phyloP scores from a whole-genome alignment of 352 stramenopile genomes.

The Phytophthora chlamydospora region DNA sequence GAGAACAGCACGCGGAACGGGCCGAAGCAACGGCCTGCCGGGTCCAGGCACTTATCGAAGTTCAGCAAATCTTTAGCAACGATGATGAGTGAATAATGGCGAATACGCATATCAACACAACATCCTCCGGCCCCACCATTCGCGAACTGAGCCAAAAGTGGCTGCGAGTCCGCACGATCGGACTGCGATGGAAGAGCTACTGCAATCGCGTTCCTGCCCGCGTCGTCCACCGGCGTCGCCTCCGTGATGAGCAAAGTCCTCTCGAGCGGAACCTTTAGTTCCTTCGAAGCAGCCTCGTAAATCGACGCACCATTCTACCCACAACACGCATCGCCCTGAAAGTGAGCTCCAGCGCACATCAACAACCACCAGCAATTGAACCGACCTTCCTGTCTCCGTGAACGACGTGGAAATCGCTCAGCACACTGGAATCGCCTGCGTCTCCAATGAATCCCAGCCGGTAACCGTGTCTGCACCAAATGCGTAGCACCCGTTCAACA shows the following conservation, averaged over 20 bases:
- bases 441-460: slow-evolving; percentile 40
- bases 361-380: slow-evolving; percentile 1
- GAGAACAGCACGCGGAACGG: slow-evolving; percentile 45
- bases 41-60: slow-evolving; percentile 46
- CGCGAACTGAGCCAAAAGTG: slow-evolving; percentile 25
- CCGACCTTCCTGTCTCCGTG: slow-evolving; percentile 9
- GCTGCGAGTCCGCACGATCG: neutral
- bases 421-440: slow-evolving; percentile 4
- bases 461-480: slow-evolving; percentile 41
- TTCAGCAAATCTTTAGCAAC: slow-evolving; percentile 42
- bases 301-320: slow-evolving; percentile 17
- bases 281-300: slow-evolving; percentile 21
- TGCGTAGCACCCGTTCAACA: neutral
- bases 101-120: neutral
- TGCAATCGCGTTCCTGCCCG: slow-evolving; percentile 6
- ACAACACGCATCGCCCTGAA: neutral
- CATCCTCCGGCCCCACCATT: slow-evolving; percentile 14
- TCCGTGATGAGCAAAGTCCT: slow-evolving; percentile 43
- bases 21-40: slow-evolving; percentile 46
- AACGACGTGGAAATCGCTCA: slow-evolving; percentile 32
- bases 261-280: slow-evolving; percentile 29
- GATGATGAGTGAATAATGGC: neutral
- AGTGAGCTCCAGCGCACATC: neutral
- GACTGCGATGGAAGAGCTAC: slow-evolving; percentile 17
- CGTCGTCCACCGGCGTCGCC: neutral